A percentile compares a stretch with the other conserved stretches of the same genome.
These are phyloP conservation scores for Tylopilus intermedius DNA, from an alignment of 768 basidiomycete genomes.

Conservation along the genomic window DNA sequence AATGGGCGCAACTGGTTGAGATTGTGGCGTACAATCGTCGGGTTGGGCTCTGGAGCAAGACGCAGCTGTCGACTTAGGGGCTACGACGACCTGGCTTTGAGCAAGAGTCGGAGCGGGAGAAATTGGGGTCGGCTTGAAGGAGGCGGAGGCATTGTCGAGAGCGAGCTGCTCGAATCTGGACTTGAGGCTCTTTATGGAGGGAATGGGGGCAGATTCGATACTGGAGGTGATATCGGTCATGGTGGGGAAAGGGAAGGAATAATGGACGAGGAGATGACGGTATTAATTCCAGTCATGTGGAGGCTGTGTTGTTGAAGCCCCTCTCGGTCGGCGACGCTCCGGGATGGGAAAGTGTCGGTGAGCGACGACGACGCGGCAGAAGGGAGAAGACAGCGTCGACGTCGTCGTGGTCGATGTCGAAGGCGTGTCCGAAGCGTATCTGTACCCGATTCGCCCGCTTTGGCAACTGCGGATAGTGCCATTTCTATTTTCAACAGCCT, in stretches of 20 bases:
- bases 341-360: not conserved
- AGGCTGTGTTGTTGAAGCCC: slow-evolving; percentile 2
- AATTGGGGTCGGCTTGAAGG: slow-evolving; percentile 2
- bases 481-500: not conserved
- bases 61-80: slow-evolving; percentile 29
- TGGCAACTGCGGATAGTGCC: not conserved
- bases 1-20: slow-evolving; percentile 20
- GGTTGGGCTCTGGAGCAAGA: slow-evolving; percentile 41
- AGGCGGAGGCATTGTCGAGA: slow-evolving; percentile 28
- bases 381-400: not conserved
- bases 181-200: slow-evolving; percentile 64
- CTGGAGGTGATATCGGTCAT: slow-evolving; percentile 12
- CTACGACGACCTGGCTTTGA: slow-evolving; percentile 12
- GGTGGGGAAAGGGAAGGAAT: not conserved
- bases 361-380: not conserved
- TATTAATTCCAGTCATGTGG: slow-evolving; percentile 1
- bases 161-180: slow-evolving; percentile 71
- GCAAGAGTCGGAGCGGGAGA: slow-evolving; percentile 6
- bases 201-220: slow-evolving; percentile 48
- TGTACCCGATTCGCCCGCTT: too few relatives aligned
- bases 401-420: not conserved
- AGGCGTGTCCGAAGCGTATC: not conserved
- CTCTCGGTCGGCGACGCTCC: not conserved
- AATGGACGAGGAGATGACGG: not conserved
- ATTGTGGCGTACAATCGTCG: slow-evolving; percentile 15